Conservation (phyloP, 441 rosid genomes). For the Adansonia madagascariensis region DNA sequence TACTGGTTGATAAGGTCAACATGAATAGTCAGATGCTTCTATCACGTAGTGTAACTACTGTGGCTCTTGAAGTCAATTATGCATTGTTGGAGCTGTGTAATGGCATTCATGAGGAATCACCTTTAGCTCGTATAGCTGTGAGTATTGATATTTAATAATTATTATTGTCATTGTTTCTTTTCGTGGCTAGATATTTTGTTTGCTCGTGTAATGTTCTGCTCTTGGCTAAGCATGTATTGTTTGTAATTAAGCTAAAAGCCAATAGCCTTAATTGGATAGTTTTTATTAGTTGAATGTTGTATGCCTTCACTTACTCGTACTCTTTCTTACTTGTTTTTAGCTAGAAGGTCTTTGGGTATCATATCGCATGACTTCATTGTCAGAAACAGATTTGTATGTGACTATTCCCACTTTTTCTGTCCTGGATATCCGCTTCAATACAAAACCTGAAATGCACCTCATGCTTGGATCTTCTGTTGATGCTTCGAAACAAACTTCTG, state of each 20-base stretch:
- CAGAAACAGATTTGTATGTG: conserved; percentile 92
- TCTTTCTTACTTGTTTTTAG: conserved; percentile 54
- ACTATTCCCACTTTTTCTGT: conserved; percentile 89
- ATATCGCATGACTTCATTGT: conserved; percentile 85
- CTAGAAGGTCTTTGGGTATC: conserved; percentile 98
- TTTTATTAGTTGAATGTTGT: conserved; percentile 11
- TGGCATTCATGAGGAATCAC: conserved; percentile 80
- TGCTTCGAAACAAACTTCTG: conserved; percentile 74
- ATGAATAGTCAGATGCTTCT: conserved; percentile 82
- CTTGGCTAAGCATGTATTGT: conserved; percentile 1
- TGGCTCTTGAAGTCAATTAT: conserved; percentile 85
- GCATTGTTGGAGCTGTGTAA: conserved; percentile 93
- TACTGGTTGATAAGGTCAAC: conserved; percentile 88
- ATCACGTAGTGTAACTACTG: conserved; percentile 78
- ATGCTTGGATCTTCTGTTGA: conserved; percentile 96
- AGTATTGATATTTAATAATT: conserved; percentile 37
- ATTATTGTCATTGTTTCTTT: conserved; percentile 12
- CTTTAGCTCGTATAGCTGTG: conserved; percentile 91
- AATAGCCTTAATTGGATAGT: conserved; percentile 24
- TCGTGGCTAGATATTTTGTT: not conserved
- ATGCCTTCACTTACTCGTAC: conserved; percentile 20
- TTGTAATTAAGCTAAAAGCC: conserved; percentile 17
- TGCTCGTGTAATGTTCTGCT: not conserved
- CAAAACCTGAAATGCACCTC: conserved; percentile 97
- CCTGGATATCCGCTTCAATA: conserved; percentile 82